Percentiles rank a stretch among this genome's conserved stretches.
phyloP scores from a whole-genome alignment of 352 stramenopile species.

The Pythium dissimile region DNA sequence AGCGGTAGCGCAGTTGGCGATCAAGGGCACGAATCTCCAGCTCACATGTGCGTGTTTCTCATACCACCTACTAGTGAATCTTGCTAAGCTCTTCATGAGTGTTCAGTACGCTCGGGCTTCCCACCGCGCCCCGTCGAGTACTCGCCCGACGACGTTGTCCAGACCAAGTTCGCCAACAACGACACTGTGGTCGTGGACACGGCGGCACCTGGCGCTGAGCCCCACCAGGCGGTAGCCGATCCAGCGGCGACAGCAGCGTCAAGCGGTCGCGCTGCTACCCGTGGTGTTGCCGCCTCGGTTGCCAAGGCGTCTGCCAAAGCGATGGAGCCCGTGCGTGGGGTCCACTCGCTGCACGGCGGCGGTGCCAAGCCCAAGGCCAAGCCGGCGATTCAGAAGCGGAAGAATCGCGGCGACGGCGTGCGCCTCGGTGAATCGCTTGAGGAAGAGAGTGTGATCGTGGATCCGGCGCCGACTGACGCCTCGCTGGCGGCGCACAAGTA shows the following conservation, averaged over 20 bases:
- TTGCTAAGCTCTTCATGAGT: not conserved
- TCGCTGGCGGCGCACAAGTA: slow-evolving; percentile 45
- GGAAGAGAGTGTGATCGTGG: slow-evolving; percentile 10
- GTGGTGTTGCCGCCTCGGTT: slow-evolving; percentile 20
- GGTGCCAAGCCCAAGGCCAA: not conserved
- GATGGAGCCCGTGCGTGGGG: slow-evolving; percentile 22
- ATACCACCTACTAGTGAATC: not conserved
- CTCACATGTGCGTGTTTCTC: slow-evolving; percentile 38
- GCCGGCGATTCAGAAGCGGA: slow-evolving; percentile 4
- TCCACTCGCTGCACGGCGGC: slow-evolving; percentile 58
- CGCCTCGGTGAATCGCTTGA: slow-evolving; percentile 58
- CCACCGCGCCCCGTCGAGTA: slow-evolving; percentile 46
- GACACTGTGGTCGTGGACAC: slow-evolving; percentile 64
- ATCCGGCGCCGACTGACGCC: slow-evolving; percentile 2
- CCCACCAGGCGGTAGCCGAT: slow-evolving; percentile 10
- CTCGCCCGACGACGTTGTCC: slow-evolving; percentile 31
- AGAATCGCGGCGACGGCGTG: slow-evolving; percentile 46
- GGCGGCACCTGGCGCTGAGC: slow-evolving; percentile 14
- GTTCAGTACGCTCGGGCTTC: slow-evolving; percentile 63
- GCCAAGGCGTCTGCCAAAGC: slow-evolving; percentile 2
- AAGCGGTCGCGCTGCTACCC: slow-evolving; percentile 3
- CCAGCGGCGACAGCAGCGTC: not conserved
- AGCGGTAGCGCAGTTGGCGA: slow-evolving; percentile 33
- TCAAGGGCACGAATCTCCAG: slow-evolving; percentile 34
- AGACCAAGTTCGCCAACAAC: slow-evolving; percentile 56